Conservation (phyloP, 1,139 yeast species). For the Schwanniomyces etchellsii region DNA sequence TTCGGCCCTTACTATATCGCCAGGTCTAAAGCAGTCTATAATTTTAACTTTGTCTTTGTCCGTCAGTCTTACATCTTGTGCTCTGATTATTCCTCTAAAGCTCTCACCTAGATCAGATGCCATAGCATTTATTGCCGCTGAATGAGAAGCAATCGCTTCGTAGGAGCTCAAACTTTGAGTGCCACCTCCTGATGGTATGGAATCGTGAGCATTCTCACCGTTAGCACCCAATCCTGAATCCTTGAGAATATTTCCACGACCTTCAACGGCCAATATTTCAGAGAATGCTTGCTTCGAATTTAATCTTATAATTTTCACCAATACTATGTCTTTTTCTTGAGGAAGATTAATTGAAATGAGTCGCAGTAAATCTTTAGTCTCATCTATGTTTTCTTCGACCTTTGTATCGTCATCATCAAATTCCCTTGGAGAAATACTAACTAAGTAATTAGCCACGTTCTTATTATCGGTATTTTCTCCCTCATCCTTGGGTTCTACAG, state of each 20-base stretch:
- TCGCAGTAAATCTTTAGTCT: constrained; percentile 1
- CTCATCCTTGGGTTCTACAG: constrained; percentile 11
- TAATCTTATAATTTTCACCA: constrained; percentile 69
- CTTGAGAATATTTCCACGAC: constrained; percentile 48
- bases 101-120: constrained; percentile 81
- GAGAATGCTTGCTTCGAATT: constrained; percentile 68
- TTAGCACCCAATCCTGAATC: constrained; percentile 68
- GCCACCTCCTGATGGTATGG: constrained; percentile 49
- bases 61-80: constrained; percentile 86
- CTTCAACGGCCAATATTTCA: constrained; percentile 79
- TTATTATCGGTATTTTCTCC: constrained; percentile 7
- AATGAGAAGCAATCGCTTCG: constrained; percentile 43
- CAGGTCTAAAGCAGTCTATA: constrained; percentile 78
- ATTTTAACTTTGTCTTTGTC: constrained; percentile 86
- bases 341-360: constrained; percentile 55
- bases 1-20: constrained; percentile 84
- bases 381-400: constrained; percentile 1
- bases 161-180: constrained; percentile 38
- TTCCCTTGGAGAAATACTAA: constrained; percentile 25
- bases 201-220: constrained; percentile 42
- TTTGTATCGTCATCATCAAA: constrained; percentile 20
- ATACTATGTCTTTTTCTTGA: constrained; percentile 76
- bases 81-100: constrained; percentile 81
- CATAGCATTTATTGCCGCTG: constrained; percentile 27
- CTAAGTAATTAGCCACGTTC: constrained; percentile 14